Percentiles rank a stretch among this genome's conserved stretches.
phyloP scores from a whole-genome alignment of 768 basidiomycete genomes.

The Suillus hirtellus region DNA sequence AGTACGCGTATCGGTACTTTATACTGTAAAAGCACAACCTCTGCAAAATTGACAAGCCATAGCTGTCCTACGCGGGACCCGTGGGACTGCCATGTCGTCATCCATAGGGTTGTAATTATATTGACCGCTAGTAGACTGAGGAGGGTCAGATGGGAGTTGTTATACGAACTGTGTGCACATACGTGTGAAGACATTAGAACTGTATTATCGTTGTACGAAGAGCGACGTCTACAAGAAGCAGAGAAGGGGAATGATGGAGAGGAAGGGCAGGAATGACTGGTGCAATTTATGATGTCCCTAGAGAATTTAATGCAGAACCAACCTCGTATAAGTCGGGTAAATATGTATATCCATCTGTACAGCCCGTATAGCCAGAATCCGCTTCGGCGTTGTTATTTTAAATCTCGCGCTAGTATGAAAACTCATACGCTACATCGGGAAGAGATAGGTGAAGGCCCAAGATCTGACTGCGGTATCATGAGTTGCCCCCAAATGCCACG shows the following conservation, averaged over 20 bases:
- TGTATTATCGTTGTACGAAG: constrained; percentile 10
- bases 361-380: constrained; percentile 28
- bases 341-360: constrained; percentile 37
- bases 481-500: constrained; percentile 14
- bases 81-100: constrained; percentile 22
- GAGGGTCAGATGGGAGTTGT: neutral
- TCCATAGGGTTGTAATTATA: constrained; percentile 16
- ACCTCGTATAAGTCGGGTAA: constrained; percentile 29
- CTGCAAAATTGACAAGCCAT: constrained; percentile 80
- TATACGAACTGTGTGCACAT: constrained; percentile 8
- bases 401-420: constrained; percentile 28
- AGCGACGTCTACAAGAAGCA: constrained; percentile 6
- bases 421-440: constrained; percentile 29
- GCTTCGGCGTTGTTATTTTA: constrained; percentile 33
- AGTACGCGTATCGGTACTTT: neutral
- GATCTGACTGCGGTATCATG: constrained; percentile 21
- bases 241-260: constrained; percentile 16
- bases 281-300: constrained; percentile 32
- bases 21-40: constrained; percentile 38
- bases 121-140: constrained; percentile 11
- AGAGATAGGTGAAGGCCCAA: constrained; percentile 4
- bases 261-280: constrained; percentile 11
- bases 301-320: constrained; percentile 23
- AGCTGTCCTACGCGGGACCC: constrained; percentile 49
- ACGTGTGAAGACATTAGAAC: constrained; percentile 29